Evolutionary conservation across 495 filamentous ascomycete species (phyloP), one percentile per base, ranked within the genome.

Genomic region (Penicillium egyptiacum): DNA sequence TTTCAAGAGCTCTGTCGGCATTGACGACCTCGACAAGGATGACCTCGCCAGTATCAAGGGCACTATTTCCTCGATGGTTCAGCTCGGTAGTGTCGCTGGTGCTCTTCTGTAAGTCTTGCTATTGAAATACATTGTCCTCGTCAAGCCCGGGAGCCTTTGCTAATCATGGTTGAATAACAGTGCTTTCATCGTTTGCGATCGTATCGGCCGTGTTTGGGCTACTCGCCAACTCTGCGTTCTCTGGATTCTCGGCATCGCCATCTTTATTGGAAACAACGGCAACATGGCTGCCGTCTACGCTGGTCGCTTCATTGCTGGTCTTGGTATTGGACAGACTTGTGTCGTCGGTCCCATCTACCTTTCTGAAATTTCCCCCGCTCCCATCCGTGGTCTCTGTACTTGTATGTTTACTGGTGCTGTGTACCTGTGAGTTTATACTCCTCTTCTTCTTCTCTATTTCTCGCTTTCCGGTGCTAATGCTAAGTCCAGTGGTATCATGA

Each of bases 271-370:
- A 6, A 72, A 77, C 20, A 74, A 73, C 25, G 79, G 81, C 40
- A 80, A 59, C 53, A 73, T 84, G 42, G 76, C 75, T 44, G 76
- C 76, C 57, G 80, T 85, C 10, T 83, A 83, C 58, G 78, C 76
- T 0, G 82, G 83, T 7, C 60, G 83, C 3, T 84, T 86, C 54
- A 75, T 86, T 50, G 79, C 79, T 12, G 82, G 83, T 7, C 70
- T 86, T 17, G 82, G 83, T 1, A 80, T 85, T 22, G 83, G 75
- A 12, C 77, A 81, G 67, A 83, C 81, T 4, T 79, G 80, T n/a
- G 82, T 84, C 11, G 82, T 84, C 7, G 83, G 64, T 41, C 60
- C 66, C 37, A 51, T 80, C 16, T 72, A 72, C 49, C 68, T 71
- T 54, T 66, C 69, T 11, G 70, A 72, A 45, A 70, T 69, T 16